Conservation (phyloP, 2,329 filamentous ascomycete genomes). For the Alternaria sp. region DNA sequence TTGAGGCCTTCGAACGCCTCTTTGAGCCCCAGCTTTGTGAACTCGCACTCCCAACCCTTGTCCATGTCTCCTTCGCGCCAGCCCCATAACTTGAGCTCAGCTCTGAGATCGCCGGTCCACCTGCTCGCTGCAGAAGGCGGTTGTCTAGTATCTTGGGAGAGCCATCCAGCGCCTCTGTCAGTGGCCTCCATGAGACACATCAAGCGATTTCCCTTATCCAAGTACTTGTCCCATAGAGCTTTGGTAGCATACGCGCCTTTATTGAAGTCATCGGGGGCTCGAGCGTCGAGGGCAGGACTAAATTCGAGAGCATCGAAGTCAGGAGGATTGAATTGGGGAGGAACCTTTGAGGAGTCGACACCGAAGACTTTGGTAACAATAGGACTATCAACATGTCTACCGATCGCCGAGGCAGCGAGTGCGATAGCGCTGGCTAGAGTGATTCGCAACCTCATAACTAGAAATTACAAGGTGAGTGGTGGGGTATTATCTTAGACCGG, state of each 20-base stretch:
- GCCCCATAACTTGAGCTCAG: background rate
- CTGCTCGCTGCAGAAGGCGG: conserved; percentile 25
- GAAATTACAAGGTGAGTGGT: too few species aligned
- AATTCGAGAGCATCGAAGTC: background rate
- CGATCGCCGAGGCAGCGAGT: too few species aligned
- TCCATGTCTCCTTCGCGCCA: conserved; percentile 13
- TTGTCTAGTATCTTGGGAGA: conserved; percentile 6
- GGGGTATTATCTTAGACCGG: rapidly evolving
- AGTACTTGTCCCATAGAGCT: background rate
- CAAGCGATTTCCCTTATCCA: conserved; percentile 18
- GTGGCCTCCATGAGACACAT: conserved; percentile 23
- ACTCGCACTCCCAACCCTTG: background rate
- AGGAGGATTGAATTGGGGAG: too few species aligned
- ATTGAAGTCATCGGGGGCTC: too few species aligned
- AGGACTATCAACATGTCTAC: too few species aligned
- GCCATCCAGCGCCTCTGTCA: conserved; percentile 21
- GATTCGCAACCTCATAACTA: too few species aligned
- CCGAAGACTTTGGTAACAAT: too few species aligned
- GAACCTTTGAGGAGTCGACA: too few species aligned
- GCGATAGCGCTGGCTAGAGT: too few species aligned
- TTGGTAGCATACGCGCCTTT: too few species aligned
- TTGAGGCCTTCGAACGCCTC: conserved; percentile 3
- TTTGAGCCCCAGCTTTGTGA: conserved; percentile 1
- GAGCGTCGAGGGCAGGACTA: too few species aligned
- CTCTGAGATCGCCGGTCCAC: conserved; percentile 26